Evolutionary conservation across 805 yeast genomes (phyloP).

Genomic region (Lipomyces lipofer): DNA sequence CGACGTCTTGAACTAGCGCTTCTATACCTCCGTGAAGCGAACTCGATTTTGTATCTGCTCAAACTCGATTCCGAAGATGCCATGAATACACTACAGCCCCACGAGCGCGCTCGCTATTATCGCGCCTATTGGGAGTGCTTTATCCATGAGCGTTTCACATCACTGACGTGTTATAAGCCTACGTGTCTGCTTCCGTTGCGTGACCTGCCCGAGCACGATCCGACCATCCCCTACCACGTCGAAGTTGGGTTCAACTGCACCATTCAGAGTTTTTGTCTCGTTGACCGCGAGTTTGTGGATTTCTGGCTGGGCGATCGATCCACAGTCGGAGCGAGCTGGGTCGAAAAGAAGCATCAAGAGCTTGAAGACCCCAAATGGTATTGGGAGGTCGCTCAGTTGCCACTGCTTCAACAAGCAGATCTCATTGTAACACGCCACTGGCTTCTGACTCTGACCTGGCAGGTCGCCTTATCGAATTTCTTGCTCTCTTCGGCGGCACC

Average conservation of each 20-base stretch:
- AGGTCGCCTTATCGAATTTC: not conserved
- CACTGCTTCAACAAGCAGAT: not conserved
- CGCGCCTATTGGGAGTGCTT: not conserved
- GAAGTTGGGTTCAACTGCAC: not conserved
- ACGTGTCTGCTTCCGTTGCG: not conserved
- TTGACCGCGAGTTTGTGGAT: not conserved
- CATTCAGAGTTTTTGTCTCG: not conserved
- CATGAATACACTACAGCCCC: no score
- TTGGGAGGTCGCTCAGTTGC: not conserved
- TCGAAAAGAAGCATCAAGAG: not conserved
- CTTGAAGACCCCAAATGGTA: not conserved
- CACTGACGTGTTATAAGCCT: not conserved
- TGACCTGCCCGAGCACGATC: not conserved
- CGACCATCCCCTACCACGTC: not conserved
- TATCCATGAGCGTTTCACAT: constrained; percentile 2
- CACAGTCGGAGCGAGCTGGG: not conserved
- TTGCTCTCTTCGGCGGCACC: no score
- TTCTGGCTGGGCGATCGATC: not conserved
- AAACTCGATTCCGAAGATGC: no score
- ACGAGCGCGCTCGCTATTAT: not conserved
- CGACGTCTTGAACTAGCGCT: no score
- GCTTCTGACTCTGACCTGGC: not conserved
- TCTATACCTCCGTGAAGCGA: not conserved
- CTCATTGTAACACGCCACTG: not conserved
- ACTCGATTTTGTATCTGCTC: not conserved